Conservation (phyloP, 345 rosid species). For the Linum usitatissimum region DNA sequence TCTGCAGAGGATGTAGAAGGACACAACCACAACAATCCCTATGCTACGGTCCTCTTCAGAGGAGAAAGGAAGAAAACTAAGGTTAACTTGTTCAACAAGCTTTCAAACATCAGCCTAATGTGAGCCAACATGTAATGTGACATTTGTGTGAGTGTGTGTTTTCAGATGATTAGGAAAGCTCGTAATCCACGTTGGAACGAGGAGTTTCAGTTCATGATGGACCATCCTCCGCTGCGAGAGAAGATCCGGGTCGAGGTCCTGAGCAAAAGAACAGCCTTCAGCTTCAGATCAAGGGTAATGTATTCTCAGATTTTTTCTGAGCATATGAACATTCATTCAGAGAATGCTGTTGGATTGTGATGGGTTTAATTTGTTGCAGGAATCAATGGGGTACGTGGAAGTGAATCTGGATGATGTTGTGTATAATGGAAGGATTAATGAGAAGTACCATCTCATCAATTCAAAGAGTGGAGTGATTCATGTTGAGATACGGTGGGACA, state of each 20-base stretch:
- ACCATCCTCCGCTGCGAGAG: constrained; percentile 55
- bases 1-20: constrained; percentile 67
- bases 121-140: neutral
- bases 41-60: constrained; percentile 42
- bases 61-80: constrained; percentile 68
- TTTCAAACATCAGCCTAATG: neutral
- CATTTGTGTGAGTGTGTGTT: constrained; percentile 2
- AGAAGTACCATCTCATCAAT: constrained; percentile 6
- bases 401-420: constrained; percentile 7
- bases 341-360: neutral
- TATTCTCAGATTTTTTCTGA: neutral
- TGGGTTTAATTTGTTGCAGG: neutral
- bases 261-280: constrained; percentile 45
- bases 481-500: neutral
- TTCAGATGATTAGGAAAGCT: constrained; percentile 42
- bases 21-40: constrained; percentile 51
- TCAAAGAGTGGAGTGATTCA: neutral
- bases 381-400: constrained; percentile 3
- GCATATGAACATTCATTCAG: neutral
- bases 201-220: constrained; percentile 53
- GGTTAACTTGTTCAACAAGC: constrained; percentile 26
- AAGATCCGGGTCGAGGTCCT: constrained; percentile 44
- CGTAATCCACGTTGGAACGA: constrained; percentile 65
- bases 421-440: constrained; percentile 5
- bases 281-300: constrained; percentile 51